Base-by-base conservation (phyloP, 768 basidiomycete species). In the Pleurotus cornucopiae region DNA sequence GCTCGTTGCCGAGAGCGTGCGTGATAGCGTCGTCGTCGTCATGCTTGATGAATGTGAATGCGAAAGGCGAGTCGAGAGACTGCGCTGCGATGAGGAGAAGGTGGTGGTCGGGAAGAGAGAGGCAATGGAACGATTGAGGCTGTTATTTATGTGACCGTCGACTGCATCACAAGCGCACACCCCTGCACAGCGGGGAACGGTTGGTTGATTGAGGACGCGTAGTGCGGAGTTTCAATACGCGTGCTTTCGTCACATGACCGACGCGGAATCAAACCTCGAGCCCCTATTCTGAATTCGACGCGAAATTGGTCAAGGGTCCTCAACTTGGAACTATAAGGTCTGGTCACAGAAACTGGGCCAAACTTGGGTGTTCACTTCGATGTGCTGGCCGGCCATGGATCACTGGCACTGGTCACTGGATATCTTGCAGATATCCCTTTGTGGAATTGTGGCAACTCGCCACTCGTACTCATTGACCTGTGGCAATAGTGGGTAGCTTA, bases 1-100 rank as follows among this genome's bases (percentile, higher is more conserved):
- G 41, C 51, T 57, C 34, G 56, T 44, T 20, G 43, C 49, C 11
- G 57, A 46, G 49, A 58, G 20, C 7, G 43, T 46, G 34, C 51
- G 51, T 25, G 46, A 46, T 7, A 54, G 38, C 41, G 41, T 21
- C n/a, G 41, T 44, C 41, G 41, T 44, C 12, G 41, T 44, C 41
- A 44, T 44, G 41, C 41, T 44, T 21, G n/a, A 9, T n/a, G 41
- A 44, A 21, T 13, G 41, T 44, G n/a, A 34, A 34, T 34, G 30
- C 30, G 30, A 34, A 34, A 11, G 30, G 30, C 30, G 30, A 34
- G 9, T 34, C 30, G 30, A 9, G 7, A 34, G 30, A 34, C 30
- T 34, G 30, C 30, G 9, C 30, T 3, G 30, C 30, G 30, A 34
- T 34, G 30, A 34, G 9, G 11, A 11, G 4, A 34, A 21, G 41